Evolutionary conservation across 2,329 filamentous ascomycete genomes (phyloP), one percentile per base, ranked within the genome.

Genomic region (Knoxdaviesia proteae): DNA sequence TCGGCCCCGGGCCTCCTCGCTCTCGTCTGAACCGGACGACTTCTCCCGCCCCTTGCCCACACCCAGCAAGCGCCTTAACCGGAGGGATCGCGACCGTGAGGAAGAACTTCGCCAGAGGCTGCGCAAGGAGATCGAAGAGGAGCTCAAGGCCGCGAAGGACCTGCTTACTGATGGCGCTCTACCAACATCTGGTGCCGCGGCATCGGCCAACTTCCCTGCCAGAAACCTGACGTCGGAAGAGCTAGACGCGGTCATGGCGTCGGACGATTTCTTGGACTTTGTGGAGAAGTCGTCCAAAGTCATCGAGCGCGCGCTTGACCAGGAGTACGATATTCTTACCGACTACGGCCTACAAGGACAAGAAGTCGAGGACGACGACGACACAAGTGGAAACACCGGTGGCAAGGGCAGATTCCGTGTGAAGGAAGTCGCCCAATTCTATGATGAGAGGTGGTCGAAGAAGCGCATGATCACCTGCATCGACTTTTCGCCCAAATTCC

Each of bases 391-490:
- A 10, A 80, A 80, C 46, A 74, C 71, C 3, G 71, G 74, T 33
- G 80, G 77, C 4, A 79, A 80, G 48, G 80, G 78, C 41, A 75
- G 80, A 36, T 68, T 82, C 50, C 72, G 80, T 49, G 74, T 92
- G 52, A 88, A 83, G 57, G 87, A 98, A 59, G 68, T 94, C 40
- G 78, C 81, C 34, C 88, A 94, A 53, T 94, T 96, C 59, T 94
- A 83, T 61, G 87, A 94, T 54, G 82, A 93, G 47, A 74, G 86
- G 56, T 94, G 88, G 82, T 93, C 84, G 54, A 93, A 92, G 66
- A 94, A 94, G 64, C 79, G 87, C 49, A 94, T 94, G 81, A 80
- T 98, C 55, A 94, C 84, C 56, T 82, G 86, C 53, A 77, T 98
- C 51, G 83, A 88, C 61, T 98, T 94, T 61, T 96, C 88, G 38